Base-by-base conservation (phyloP, 2,329 filamentous ascomycete species). In the Claviceps purpurea region DNA sequence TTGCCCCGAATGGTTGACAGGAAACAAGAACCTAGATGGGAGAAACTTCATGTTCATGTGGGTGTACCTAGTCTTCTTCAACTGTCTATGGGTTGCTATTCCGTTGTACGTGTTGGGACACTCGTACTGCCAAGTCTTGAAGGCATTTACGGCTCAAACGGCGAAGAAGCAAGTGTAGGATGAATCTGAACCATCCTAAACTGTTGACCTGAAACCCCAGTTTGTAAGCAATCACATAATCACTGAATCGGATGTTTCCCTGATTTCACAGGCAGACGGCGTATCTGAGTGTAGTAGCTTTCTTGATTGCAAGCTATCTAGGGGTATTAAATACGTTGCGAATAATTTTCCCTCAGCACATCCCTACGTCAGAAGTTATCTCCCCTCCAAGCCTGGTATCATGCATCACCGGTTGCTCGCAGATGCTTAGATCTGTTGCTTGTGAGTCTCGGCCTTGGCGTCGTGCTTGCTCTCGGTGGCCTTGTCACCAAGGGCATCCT, bases 31-130 rank as follows among this genome's bases (percentile, higher is more conserved):
- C 61, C 74, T 85, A 54, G 78, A 84, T 63, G 72, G 73, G 18
- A 80, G 74, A 67, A 85, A 84, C 66, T 83, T 78, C 59, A 82
- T 85, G 79, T 82, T 82, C 60, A 68, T 76, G 56, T 85, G 81
- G 81, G 70, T 84, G 4, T 34, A 34, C 58, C 68, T 85, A 16
- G 70, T 82, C 57, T 84, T 85, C 65, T 85, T 85, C 71, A 85
- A 85, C 10, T 65, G 75, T 73, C 59, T 84, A 4, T 85, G 82
- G 30, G 81, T 85, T 4, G 75, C 77, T 55, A 73, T 84, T 55
- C 82, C 82, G 0, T 52, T 77, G 10, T 34, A 34, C 10, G 30
- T 11, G 4, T 11, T 34, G 30, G 30, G 30, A 34, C 30, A 34
- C 10, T 34, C 30, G 30, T 34, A 34, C 30, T 34, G 30, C 30